These are phyloP conservation scores for Alternaria angustiovoidea DNA, from an alignment of 2,329 filamentous ascomycete genomes.

Conservation along the genomic window DNA sequence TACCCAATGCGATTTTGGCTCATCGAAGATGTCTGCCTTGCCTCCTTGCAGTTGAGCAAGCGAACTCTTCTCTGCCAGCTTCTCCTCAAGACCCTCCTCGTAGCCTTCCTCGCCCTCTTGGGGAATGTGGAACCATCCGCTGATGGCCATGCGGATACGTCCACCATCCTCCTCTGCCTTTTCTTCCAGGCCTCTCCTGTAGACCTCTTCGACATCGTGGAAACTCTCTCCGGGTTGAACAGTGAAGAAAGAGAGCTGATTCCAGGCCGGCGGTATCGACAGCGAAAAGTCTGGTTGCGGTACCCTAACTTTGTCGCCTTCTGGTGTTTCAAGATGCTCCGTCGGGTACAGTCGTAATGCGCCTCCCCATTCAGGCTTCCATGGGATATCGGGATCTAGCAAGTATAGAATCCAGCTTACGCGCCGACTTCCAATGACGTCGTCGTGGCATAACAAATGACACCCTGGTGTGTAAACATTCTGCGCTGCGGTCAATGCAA, in stretches of 20 bases:
- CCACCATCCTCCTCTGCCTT: slow-evolving; percentile 73
- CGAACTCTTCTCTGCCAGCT: slow-evolving; percentile 86
- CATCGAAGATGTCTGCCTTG: slow-evolving; percentile 88
- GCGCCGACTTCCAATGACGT: slow-evolving; percentile 95
- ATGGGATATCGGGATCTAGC: slow-evolving; percentile 87
- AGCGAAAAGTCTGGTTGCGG: slow-evolving; percentile 81
- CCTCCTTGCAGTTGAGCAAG: slow-evolving; percentile 87
- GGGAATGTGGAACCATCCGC: slow-evolving; percentile 98
- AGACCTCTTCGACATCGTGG: slow-evolving; percentile 98
- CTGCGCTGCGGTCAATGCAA: slow-evolving; percentile 28
- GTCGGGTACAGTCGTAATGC: slow-evolving; percentile 87
- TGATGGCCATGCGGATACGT: slow-evolving; percentile 94
- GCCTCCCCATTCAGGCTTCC: slow-evolving; percentile 92
- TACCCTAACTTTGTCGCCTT: slow-evolving; percentile 78
- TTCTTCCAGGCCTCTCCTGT: slow-evolving; percentile 69
- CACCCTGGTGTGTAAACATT: slow-evolving; percentile 98
- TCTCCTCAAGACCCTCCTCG: slow-evolving; percentile 85
- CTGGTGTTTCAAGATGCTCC: slow-evolving; percentile 68
- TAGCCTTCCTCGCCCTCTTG: slow-evolving; percentile 94
- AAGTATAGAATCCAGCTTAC: slow-evolving; percentile 98
- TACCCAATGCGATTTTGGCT: slow-evolving; percentile 71
- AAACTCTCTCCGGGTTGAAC: slow-evolving; percentile 99
- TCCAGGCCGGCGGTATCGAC: slow-evolving; percentile 92
- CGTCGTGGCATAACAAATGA: slow-evolving; percentile 95
- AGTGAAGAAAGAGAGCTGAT: slow-evolving; percentile 97